phyloP scores from a whole-genome alignment of 352 stramenopile genomes.

The Phytophthora pini region DNA sequence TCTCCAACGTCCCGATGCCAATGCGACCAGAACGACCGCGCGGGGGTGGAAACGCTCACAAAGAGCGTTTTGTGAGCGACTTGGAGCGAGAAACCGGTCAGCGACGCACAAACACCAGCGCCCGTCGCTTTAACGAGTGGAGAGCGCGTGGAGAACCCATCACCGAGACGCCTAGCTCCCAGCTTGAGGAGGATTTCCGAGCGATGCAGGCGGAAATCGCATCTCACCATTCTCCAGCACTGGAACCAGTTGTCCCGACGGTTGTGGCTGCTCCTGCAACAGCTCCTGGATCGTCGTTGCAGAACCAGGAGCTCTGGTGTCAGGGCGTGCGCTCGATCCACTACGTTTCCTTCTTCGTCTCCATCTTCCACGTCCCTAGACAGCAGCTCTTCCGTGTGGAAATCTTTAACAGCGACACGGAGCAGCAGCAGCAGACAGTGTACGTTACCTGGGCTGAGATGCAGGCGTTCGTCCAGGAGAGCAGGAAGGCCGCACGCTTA shows the following conservation, averaged over 20 bases:
- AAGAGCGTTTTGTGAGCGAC: constrained; percentile 80
- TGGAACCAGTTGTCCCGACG: constrained; percentile 15
- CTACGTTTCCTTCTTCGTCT: constrained; percentile 77
- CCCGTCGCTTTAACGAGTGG: constrained; percentile 45
- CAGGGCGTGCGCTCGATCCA: constrained; percentile 70
- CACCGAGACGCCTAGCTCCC: constrained; percentile 38
- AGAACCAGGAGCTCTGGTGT: constrained; percentile 74
- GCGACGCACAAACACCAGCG: constrained; percentile 40
- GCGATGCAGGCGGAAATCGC: constrained; percentile 32
- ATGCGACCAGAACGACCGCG: constrained; percentile 65
- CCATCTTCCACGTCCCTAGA: constrained; percentile 68
- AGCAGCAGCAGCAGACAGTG: constrained; percentile 78
- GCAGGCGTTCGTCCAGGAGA: constrained; percentile 60
- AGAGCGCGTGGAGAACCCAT: constrained; percentile 33
- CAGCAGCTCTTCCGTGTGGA: constrained; percentile 76
- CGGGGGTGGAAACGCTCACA: constrained; percentile 57
- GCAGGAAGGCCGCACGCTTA: constrained; percentile 38
- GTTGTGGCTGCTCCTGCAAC: constrained; percentile 21
- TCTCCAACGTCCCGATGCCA: constrained; percentile 42
- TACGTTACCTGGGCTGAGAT: constrained; percentile 74
- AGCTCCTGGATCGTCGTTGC: constrained; percentile 24
- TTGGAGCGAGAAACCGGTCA: constrained; percentile 74
- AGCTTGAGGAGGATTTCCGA: constrained; percentile 61
- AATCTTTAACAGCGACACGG: constrained; percentile 82
- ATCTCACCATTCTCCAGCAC: constrained; percentile 8